Conservation (phyloP, 805 yeast genomes). For the Henningerozyma blattae region DNA sequence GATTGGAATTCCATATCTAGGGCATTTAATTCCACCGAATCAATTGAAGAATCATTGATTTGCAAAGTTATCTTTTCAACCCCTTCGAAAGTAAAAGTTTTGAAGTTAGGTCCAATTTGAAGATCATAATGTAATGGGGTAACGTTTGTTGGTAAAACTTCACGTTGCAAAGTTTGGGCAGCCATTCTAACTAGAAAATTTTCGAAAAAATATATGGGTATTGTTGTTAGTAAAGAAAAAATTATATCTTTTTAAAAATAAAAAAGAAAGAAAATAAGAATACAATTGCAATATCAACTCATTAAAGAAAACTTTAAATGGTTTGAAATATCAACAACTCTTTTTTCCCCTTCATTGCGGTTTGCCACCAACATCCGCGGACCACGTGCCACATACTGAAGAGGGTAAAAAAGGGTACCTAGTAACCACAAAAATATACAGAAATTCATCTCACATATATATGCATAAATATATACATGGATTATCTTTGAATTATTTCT, state of each 20-base stretch:
- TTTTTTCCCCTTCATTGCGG: too few relatives aligned
- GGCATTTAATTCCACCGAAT: constrained; percentile 43
- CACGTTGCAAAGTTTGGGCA: constrained; percentile 22
- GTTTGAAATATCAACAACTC: too few relatives aligned
- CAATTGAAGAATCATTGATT: constrained; percentile 34
- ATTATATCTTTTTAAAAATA: neutral
- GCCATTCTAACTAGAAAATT: constrained; percentile 4
- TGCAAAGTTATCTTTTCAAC: constrained; percentile 39
- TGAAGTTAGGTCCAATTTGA: constrained; percentile 48
- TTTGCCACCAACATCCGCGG: neutral
- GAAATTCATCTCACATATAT: too few relatives aligned
- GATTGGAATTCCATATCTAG: constrained; percentile 51
- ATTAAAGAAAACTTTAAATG: too few relatives aligned
- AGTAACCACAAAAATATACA: too few relatives aligned
- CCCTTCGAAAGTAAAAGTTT: constrained; percentile 49
- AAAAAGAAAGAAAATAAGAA: neutral
- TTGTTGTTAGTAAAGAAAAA: neutral
- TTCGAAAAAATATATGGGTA: constrained; percentile 1
- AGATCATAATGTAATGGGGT: constrained; percentile 67
- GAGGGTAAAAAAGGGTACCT: too few relatives aligned
- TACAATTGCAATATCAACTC: neutral
- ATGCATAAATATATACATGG: too few relatives aligned
- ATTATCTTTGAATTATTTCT: too few relatives aligned
- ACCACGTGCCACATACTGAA: too few relatives aligned
- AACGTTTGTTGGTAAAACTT: constrained; percentile 48